Percentiles rank a stretch among this genome's conserved stretches.
phyloP scores from a whole-genome alignment of 352 stramenopile species.

The Peronospora farinosa region DNA sequence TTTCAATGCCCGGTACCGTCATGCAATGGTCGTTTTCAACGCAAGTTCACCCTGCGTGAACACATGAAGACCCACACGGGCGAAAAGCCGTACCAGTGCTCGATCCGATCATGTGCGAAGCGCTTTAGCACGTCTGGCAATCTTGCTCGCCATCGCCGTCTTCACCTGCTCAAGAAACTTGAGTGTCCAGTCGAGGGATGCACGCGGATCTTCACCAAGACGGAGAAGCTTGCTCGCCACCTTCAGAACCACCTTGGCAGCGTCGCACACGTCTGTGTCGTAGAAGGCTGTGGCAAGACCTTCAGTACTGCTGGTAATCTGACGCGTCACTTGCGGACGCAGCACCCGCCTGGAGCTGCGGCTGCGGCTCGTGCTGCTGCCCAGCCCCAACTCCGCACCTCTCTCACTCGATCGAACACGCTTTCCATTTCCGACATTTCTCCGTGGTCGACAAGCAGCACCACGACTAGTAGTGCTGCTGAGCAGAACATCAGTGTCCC shows the following conservation, averaged over 20 bases:
- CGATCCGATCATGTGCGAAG: slow-evolving; percentile 47
- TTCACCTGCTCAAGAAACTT: slow-evolving; percentile 46
- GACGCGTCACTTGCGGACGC: slow-evolving; percentile 58
- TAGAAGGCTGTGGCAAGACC: slow-evolving; percentile 52
- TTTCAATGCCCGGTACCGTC: slow-evolving; percentile 37
- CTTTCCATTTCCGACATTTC: slow-evolving; percentile 24
- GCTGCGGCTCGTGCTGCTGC: slow-evolving; percentile 23
- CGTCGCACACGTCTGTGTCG: slow-evolving; percentile 47
- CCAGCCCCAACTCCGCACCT: slow-evolving; percentile 10
- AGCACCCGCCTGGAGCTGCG: slow-evolving; percentile 43
- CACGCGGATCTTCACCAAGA: slow-evolving; percentile 47
- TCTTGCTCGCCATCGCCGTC: slow-evolving; percentile 44
- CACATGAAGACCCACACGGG: slow-evolving; percentile 81
- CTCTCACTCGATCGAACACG: slow-evolving; percentile 15
- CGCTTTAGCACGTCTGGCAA: slow-evolving; percentile 63
- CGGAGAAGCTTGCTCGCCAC: slow-evolving; percentile 46
- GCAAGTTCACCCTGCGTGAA: slow-evolving; percentile 68
- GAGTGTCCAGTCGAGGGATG: slow-evolving; percentile 44
- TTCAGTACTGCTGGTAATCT: slow-evolving; percentile 68
- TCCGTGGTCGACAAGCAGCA: slow-evolving; percentile 22
- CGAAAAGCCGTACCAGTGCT: slow-evolving; percentile 62
- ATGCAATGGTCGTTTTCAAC: slow-evolving; percentile 50
- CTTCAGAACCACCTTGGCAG: slow-evolving; percentile 49
- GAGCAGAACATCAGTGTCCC: slow-evolving; percentile 17
- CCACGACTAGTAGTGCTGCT: neutral